Evolutionary conservation across 2,329 filamentous ascomycete genomes (phyloP), one percentile per base, ranked within the genome.

Genomic region (Emergomyces pasteurianus): DNA sequence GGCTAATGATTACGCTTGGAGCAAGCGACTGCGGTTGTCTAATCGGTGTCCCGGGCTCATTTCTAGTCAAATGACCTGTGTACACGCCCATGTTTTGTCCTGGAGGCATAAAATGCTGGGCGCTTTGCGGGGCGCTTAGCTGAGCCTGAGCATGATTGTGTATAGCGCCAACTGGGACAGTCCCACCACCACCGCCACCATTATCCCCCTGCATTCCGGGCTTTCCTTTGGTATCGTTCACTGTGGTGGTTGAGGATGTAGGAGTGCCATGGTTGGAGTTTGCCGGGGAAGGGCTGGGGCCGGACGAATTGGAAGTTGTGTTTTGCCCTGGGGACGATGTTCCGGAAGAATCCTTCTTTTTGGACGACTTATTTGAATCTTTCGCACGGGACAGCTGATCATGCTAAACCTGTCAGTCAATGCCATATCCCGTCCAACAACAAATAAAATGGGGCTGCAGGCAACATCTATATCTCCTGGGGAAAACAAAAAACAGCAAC

Each of bases 1-100:
- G 92, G 75, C 91, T 96, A 74, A 97, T 94, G 67, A 96, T 85
- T 63, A 97, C 92, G 70, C 90, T 95, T 26, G 92, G 92, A 52
- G 90, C 87, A 62, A 90, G 80, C 63, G 80, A 77, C 65, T 78
- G 78, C 38, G 83, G 83, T 67, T 83, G 80, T 70, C 88, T 82
- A 68, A 80, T 82, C 40, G 87, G 83, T 46, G 86, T 88, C 65
- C 78, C 82, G 47, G 74, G 72, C 67, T 83, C 81, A 74, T 81
- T 82, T 65, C 78, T 74, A 63, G 68, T 63, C 62, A 70, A 67
- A 63, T 74, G 71, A 61, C 68, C 69, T 60, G 66, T 65, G 23
- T 70, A 66, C 60, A 71, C 67, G 67, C 73, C 67, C 52, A 63
- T 60, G 55, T 62, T 61, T 47, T 65, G 66, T 42, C 69, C 71